Evolutionary conservation across 805 yeast genomes (phyloP).

Genomic region (Saccharomycopsis sp.): DNA sequence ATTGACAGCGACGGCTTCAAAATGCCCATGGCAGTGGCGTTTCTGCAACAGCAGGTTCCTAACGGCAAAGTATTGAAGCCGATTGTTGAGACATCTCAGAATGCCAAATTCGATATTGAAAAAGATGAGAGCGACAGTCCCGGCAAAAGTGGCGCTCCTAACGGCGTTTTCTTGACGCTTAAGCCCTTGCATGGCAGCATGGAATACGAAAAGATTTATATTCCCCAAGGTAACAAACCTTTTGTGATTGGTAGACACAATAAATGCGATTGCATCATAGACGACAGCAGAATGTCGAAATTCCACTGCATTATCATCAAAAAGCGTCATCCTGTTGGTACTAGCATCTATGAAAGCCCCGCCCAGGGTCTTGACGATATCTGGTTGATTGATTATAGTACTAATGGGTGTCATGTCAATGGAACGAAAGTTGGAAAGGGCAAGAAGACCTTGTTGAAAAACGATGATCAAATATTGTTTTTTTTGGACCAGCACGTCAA

Average conservation of each 20-base stretch:
- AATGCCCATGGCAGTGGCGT: neutral
- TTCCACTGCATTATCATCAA: conserved; percentile 68
- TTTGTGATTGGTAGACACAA: conserved; percentile 70
- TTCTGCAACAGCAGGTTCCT: conserved; percentile 1
- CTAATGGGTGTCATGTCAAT: conserved; percentile 75
- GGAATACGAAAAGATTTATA: conserved; percentile 40
- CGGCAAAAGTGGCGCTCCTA: conserved; percentile 31
- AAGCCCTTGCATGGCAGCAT: conserved; percentile 44
- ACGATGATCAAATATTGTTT: conserved; percentile 61
- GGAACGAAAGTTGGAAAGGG: conserved; percentile 52
- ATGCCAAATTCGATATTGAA: conserved; percentile 19
- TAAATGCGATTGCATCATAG: conserved; percentile 51
- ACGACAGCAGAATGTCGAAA: conserved; percentile 76
- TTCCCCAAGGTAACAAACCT: conserved; percentile 62
- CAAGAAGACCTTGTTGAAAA: conserved; percentile 50
- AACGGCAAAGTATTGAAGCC: conserved; percentile 5
- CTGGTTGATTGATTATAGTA: conserved; percentile 74
- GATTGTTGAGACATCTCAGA: neutral
- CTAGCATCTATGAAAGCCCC: conserved; percentile 57
- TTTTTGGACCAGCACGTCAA: conserved; percentile 52
- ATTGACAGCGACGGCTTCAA: conserved; percentile 4
- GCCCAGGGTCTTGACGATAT: conserved; percentile 68
- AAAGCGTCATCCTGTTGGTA: conserved; percentile 54
- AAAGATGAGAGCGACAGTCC: conserved; percentile 24
- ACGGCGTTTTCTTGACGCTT: conserved; percentile 59